Evolutionary conservation across 2,329 filamentous ascomycete species (phyloP).

Genomic region (Dactylellina haptotyla): DNA sequence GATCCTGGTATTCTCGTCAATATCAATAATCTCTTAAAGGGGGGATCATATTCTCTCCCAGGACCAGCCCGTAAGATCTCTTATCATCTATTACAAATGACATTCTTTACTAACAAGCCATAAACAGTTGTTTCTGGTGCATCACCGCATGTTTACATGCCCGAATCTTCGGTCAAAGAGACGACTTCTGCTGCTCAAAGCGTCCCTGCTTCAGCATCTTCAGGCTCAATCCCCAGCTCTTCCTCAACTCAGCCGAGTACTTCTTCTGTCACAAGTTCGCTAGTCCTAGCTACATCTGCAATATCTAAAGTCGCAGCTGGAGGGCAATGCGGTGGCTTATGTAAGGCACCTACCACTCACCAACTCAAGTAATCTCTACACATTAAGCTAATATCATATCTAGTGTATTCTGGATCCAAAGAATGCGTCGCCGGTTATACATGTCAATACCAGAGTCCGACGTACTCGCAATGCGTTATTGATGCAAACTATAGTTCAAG

Average conservation of each 20-base stretch:
- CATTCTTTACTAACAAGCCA: not conserved
- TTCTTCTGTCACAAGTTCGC: not conserved
- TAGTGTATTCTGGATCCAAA: slow-evolving; percentile 56
- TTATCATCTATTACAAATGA: not conserved
- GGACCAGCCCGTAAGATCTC: slow-evolving; percentile 20
- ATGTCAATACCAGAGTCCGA: slow-evolving; percentile 62
- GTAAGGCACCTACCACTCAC: slow-evolving; percentile 8
- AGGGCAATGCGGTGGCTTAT: slow-evolving; percentile 63
- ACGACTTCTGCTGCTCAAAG: not conserved
- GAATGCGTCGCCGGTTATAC: slow-evolving; percentile 37
- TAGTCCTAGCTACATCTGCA: not conserved
- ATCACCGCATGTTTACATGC: not conserved
- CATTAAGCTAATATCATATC: not conserved
- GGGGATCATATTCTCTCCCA: slow-evolving; percentile 17
- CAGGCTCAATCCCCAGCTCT: not conserved
- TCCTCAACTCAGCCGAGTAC: not conserved
- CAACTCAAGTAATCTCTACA: no score
- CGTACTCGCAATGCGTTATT: slow-evolving; percentile 63
- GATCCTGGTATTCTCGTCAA: slow-evolving; percentile 35
- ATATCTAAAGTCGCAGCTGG: slow-evolving; percentile 57
- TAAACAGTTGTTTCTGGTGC: slow-evolving; percentile 4
- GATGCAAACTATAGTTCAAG: slow-evolving; percentile 57
- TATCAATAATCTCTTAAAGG: not conserved
- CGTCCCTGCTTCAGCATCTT: not conserved
- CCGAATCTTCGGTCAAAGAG: no score